Base-by-base conservation (phyloP, 2,329 filamentous ascomycete genomes). In the Bipolaris oryzae region DNA sequence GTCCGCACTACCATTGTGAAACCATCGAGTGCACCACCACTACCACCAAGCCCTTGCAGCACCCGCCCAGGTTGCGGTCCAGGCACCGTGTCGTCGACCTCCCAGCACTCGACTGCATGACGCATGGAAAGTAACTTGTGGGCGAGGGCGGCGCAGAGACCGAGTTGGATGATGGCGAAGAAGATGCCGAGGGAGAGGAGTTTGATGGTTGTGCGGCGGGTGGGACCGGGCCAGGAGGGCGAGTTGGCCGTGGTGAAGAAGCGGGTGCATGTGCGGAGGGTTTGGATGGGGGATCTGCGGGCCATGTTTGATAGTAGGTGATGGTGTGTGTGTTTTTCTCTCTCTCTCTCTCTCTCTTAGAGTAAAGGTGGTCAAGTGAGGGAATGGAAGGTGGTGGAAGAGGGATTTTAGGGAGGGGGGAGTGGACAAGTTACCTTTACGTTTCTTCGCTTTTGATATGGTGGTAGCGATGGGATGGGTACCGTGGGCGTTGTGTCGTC, bases 201-300 rank as follows among this genome's bases (percentile, higher is more conserved):
- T 15, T 9, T 20, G 15, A 23, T 34, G 15, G 38, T 35, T 5
- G 20, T 13, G 10, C 6, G 15, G 49, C 34, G n/a, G 11, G 48
- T 53, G 5, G 28, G 16, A 5, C 39, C 45, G 4, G 53, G 57
- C 57, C 57, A 59, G 33, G n/a, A 15, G 9, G 57, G 45, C 2
- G 57, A 55, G 11, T 33, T 41, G 18, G 57, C 41, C 18, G 20
- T 5, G 1, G n/a, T n/a, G 53, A 43, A 44, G 33, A 56, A 33
- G 13, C 31, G 23, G 47, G 54, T 16, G 34, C 33, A 21, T 1
- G 50, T 28, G 15, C 31, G 51, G 15, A 47, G 25, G n/a, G 42
- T 11, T 35, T 31, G 5, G 16, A 33, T 9, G 15, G 9, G 48
- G 9, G 47, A 5, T 25, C 25, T 25, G 25, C 7, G 25, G 16